Base-by-base conservation (phyloP, 2,329 filamentous ascomycete genomes). In the Colletotrichum lindemuthianum region DNA sequence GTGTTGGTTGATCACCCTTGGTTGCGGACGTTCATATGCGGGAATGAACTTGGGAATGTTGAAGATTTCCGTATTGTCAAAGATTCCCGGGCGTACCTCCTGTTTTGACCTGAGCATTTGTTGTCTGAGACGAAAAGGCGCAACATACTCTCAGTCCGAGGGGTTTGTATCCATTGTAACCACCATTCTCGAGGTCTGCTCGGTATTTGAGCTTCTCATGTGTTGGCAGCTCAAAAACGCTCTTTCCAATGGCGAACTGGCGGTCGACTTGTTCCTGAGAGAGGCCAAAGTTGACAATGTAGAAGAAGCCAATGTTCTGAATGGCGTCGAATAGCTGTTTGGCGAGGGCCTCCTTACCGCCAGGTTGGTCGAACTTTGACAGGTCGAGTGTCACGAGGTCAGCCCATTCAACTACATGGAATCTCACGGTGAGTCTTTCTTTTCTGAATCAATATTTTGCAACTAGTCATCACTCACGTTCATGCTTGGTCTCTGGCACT, bases 221-320 rank as follows among this genome's bases (percentile, higher is more conserved):
- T 0, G 80, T 76, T 0, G 86, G 79, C 0, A 89, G 76, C 5
- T 81, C 72, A 69, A 88, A 89, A 66, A 90, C 82, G 40, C 84
- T 78, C 61, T 86, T 85, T 1, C 83, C 87, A 2, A 90, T 80
- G 11, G 86, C 85, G 66, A 89, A 90, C 67, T 90, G 87, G 6
- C 79, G 77, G 67, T 89, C 82, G 2, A 90, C 81, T 70, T 87
- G 78, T 50, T 88, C 85, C 71, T 89, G 85, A 1, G 75, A 77
- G n/a, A 90, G 78, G 37, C 86, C 86, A 66, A 86, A 89, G 74
- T 89, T 88, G 63, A 83, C 84, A 16, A 89, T 82, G 66, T 89
- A 88, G 75, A 89, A 90, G 76, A 89, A 86, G 0, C 86, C 76
- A 44, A 82, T 78, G 40, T 81, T 75, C 37, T 80, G 76, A 8